Base-by-base conservation (phyloP, 306 rosid species). In the Myrica gale region DNA sequence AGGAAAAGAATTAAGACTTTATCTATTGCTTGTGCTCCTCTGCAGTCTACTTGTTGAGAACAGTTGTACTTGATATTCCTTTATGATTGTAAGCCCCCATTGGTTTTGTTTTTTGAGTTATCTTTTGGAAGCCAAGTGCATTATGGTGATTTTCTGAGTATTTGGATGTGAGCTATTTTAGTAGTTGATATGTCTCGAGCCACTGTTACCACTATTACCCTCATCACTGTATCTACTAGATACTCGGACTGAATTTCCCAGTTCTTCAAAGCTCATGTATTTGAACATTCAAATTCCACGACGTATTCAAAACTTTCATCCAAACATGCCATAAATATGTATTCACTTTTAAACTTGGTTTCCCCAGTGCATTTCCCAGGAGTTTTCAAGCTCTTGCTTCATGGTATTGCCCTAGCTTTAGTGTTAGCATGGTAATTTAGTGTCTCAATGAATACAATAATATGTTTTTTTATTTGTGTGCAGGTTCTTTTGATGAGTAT, bases 401-500 rank as follows among this genome's bases (percentile, higher is more conserved):
- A 16, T 12, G 57, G 65, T 20, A 42, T 39, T 41, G 39, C 8
- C 48, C 7, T 7, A 0, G 3, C n/a, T 63, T 11, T 5, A 11
- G 42, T 23, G 26, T 5, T 9, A 32, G 37, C 37, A 32, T 32
- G 37, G 37, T 32, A 32, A 32, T 32, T 32, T 32, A 32, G 37
- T 32, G 37, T 3, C 37, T 32, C 37, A 32, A 32, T 32, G 0
- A 32, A 32, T 32, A 3, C 37, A 32, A 32, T 3, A 32, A 32
- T 32, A 32, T 32, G 3, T 32, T 2, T 32, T 32, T 32, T 32
- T 19, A 63, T 73, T 37, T 63, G 45, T 83, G 73, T 70, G 37
- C 77, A 86, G 89, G 87, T 72, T 81, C 82, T 66, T 16, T 72
- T 68, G 82, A 47, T 69, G 67, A 79, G 73, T 70, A 82, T 74